phyloP scores from a whole-genome alignment of 176 grass and related monocot species.

The Triticum timopheevii region DNA sequence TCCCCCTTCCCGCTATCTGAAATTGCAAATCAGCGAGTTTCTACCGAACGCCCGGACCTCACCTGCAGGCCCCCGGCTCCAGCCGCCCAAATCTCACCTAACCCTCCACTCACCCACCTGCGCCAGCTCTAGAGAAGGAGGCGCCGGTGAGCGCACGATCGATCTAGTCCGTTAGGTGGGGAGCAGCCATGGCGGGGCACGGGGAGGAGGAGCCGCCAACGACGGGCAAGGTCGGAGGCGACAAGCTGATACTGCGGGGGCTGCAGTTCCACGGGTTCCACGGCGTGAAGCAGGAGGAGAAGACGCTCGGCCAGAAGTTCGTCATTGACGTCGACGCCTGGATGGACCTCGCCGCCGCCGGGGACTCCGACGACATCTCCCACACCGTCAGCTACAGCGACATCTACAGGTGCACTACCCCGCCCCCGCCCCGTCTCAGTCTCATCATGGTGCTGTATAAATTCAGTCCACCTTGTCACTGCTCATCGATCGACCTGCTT shows the following conservation, averaged over 20 bases:
- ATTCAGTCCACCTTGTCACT: background rate
- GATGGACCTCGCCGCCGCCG: conserved; percentile 68
- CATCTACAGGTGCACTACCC: conserved; percentile 64
- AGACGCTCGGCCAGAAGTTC: conserved; percentile 85
- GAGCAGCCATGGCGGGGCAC: conserved; percentile 5
- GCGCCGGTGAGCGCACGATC: background rate
- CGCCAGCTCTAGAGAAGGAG: conserved; percentile 7
- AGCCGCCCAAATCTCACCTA: background rate
- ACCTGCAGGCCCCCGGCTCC: background rate
- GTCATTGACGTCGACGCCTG: conserved; percentile 85
- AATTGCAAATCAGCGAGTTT: too few relatives aligned
- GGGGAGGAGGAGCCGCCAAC: background rate
- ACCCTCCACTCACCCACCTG: background rate
- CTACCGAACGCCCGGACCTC: too few relatives aligned
- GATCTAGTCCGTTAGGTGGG: background rate
- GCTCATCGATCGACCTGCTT: background rate
- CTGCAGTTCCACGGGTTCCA: conserved; percentile 92
- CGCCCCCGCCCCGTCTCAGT: background rate
- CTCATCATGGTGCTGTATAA: too few relatives aligned
- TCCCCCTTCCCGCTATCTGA: too few relatives aligned
- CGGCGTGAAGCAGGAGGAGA: conserved; percentile 76
- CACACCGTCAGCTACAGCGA: conserved; percentile 81
- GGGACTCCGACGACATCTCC: conserved; percentile 57
- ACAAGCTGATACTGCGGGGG: conserved; percentile 86
- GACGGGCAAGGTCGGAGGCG: conserved; percentile 3